A percentile compares a stretch with the other conserved stretches of the same genome.
These are phyloP conservation scores for Volvox africanus DNA, from an alignment of 139 green algal species.

Conservation along the genomic window DNA sequence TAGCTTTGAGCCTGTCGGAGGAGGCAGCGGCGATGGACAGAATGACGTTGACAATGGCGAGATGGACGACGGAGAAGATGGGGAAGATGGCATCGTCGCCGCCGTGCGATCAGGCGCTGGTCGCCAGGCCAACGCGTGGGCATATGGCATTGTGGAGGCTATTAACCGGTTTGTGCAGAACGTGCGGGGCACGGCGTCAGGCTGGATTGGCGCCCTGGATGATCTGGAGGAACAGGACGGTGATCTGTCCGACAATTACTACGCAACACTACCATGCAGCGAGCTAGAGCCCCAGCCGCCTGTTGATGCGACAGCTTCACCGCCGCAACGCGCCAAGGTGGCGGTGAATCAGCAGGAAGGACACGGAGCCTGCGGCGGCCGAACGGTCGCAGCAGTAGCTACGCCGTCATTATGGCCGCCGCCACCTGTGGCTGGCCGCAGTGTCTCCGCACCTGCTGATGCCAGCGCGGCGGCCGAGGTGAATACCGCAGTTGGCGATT, in stretches of 20 bases:
- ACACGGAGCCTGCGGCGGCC: not conserved
- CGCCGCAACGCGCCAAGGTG: no score
- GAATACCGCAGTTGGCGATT: slow-evolving; percentile 70
- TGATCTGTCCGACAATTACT: not conserved
- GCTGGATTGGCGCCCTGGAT: slow-evolving; percentile 42
- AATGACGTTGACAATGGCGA: not conserved
- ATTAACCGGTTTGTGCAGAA: slow-evolving; percentile 33
- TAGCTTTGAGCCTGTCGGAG: not conserved
- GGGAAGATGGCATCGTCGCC: not conserved
- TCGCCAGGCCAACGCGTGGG: slow-evolving; percentile 10
- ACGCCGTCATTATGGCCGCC: not conserved
- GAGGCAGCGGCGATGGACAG: not conserved
- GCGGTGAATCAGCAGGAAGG: not conserved
- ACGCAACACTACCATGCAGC: not conserved
- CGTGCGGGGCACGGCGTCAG: slow-evolving; percentile 4
- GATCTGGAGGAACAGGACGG: not conserved
- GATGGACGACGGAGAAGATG: not conserved
- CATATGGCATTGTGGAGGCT: slow-evolving; percentile 15
- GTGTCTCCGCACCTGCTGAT: not conserved
- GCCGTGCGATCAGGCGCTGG: slow-evolving; percentile 1
- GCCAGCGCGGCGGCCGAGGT: slow-evolving; percentile 14
- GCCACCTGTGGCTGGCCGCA: not conserved
- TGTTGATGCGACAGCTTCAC: no score
- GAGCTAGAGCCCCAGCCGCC: not conserved
- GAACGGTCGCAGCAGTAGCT: not conserved